A percentile compares a stretch with the other conserved stretches of the same genome.
Evolutionary conservation across 768 basidiomycete species (phyloP).

Genomic region (Agaricus subrufescens): DNA sequence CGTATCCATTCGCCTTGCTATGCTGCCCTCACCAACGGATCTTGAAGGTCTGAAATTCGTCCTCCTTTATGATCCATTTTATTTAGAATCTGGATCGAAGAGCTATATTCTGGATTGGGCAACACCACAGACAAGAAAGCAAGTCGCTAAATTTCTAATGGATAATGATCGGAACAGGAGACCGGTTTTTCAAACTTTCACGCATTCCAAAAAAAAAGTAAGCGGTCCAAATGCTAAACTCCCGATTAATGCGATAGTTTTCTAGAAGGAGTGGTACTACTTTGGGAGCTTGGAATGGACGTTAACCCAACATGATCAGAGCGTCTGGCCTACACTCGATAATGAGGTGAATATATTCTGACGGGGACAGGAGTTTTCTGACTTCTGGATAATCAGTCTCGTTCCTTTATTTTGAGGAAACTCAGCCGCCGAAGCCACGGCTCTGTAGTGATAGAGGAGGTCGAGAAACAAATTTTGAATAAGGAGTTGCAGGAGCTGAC

Average conservation of each 20-base stretch:
- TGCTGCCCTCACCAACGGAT: conserved; percentile 15
- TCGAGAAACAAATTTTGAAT: conserved; percentile 31
- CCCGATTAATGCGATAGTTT: not conserved
- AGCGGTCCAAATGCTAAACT: conserved; percentile 1
- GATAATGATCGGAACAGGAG: conserved; percentile 23
- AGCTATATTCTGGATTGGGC: conserved; percentile 57
- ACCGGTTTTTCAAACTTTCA: conserved; percentile 45
- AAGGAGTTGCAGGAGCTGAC: conserved; percentile 43
- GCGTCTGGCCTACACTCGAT: conserved; percentile 34
- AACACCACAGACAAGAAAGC: conserved; percentile 24
- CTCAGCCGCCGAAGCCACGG: conserved; percentile 30
- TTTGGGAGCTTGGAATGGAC: conserved; percentile 47
- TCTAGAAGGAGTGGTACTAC: conserved; percentile 45
- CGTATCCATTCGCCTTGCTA: conserved; percentile 39
- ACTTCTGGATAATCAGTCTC: conserved; percentile 3
- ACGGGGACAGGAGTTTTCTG: not conserved
- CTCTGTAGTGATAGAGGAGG: conserved; percentile 24
- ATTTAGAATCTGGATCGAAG: conserved; percentile 40
- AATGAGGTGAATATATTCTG: conserved; percentile 24
- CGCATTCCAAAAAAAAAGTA: conserved; percentile 42
- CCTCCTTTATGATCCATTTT: conserved; percentile 52
- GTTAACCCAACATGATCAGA: conserved; percentile 19
- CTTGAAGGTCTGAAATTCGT: conserved; percentile 26
- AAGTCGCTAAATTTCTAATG: conserved; percentile 22
- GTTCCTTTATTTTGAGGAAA: conserved; percentile 26